phyloP scores from a whole-genome alignment of 345 rosid genomes.

The Citrus medica region DNA sequence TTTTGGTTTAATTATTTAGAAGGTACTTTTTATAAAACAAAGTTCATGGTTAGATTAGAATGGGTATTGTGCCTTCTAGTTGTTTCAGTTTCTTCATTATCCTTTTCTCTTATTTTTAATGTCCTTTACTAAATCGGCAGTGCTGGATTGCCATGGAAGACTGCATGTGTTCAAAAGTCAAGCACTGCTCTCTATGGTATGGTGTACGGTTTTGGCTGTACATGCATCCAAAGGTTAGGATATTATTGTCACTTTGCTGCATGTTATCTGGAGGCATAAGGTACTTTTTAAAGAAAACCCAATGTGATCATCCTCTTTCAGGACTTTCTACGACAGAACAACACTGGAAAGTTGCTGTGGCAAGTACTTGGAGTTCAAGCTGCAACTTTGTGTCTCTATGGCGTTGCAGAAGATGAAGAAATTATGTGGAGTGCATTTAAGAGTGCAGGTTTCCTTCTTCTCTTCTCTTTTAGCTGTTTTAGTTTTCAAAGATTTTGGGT shows the following conservation, averaged over 20 bases:
- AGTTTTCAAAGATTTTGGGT: background rate
- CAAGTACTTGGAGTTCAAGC: slow-evolving; percentile 79
- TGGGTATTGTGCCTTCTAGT: background rate
- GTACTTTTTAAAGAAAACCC: background rate
- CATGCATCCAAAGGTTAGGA: slow-evolving; percentile 94
- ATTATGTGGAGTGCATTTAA: slow-evolving; percentile 86
- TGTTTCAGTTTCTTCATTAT: background rate
- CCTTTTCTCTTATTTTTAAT: background rate
- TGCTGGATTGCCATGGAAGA: slow-evolving; percentile 97
- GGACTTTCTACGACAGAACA: slow-evolving; percentile 96
- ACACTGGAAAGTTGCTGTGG: slow-evolving; percentile 93
- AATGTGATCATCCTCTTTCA: slow-evolving; percentile 23
- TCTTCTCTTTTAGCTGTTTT: slow-evolving; percentile 3
- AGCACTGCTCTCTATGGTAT: slow-evolving; percentile 57
- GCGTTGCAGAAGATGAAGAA: slow-evolving; percentile 88
- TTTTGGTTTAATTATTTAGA: background rate
- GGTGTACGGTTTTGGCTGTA: slow-evolving; percentile 85
- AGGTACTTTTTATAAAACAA: background rate
- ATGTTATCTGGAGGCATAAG: background rate
- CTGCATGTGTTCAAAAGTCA: slow-evolving; percentile 78
- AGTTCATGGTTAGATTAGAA: background rate
- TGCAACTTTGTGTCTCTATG: slow-evolving; percentile 83
- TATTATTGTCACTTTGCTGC: background rate
- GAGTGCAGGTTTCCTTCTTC: slow-evolving; percentile 51
- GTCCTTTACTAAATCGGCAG: slow-evolving; percentile 35